phyloP scores from a whole-genome alignment of 208 protist genomes.

The Acanthamoeba triangularis region DNA sequence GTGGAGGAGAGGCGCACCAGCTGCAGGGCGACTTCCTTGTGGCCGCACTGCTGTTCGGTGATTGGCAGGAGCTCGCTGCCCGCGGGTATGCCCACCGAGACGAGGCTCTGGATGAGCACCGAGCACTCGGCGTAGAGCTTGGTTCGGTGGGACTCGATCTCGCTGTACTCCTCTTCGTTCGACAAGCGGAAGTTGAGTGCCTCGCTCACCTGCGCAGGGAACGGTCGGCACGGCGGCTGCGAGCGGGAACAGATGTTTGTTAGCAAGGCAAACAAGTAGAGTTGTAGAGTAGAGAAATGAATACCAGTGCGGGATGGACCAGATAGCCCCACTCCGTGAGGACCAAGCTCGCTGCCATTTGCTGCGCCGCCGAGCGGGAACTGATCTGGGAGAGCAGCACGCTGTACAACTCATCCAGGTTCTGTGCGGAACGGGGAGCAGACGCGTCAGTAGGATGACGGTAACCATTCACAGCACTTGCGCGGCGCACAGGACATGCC shows the following conservation, averaged over 20 bases:
- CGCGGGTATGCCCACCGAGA: background rate
- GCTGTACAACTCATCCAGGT: background rate
- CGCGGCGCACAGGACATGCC: background rate
- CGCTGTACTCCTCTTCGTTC: background rate
- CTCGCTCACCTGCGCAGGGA: background rate
- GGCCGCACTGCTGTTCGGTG: background rate
- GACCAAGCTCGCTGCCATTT: background rate
- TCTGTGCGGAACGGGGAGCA: background rate
- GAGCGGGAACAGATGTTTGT: no score
- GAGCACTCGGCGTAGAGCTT: background rate
- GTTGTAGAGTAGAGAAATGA: background rate
- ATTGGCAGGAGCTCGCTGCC: background rate
- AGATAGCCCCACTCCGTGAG: conserved; percentile 27
- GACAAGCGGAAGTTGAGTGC: background rate
- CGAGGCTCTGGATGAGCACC: conserved; percentile 3
- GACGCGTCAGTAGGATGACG: background rate
- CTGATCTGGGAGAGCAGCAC: background rate
- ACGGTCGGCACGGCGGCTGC: background rate
- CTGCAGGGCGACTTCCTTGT: background rate
- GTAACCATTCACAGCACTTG: background rate
- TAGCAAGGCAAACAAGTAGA: no score
- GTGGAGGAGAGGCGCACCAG: background rate
- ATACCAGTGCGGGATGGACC: background rate
- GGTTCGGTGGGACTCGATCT: background rate
- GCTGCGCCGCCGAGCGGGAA: background rate